Evolutionary conservation across 1,284 basidiomycete species (phyloP).

Genomic region (Trichosporon ovoides): DNA sequence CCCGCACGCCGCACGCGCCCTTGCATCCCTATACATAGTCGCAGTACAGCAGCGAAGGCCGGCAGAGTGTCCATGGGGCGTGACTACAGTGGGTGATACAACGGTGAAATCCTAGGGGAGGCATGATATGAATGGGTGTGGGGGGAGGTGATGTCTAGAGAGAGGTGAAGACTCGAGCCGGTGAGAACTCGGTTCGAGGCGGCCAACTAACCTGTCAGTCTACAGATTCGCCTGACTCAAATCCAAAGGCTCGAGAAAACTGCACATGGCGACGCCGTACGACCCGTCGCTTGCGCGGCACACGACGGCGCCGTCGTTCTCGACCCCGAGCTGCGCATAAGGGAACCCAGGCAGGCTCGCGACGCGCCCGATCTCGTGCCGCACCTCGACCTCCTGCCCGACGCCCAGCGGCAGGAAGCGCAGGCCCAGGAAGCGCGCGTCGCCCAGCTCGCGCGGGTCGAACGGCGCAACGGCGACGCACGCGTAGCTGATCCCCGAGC

Average conservation of each 20-base stretch:
- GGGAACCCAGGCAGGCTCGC: slow-evolving; percentile 46
- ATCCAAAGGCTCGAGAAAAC: slow-evolving; percentile 43
- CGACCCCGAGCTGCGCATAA: slow-evolving; percentile 45
- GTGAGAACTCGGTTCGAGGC: too few relatives aligned
- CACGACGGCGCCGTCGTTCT: slow-evolving; percentile 48
- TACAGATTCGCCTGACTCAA: not conserved
- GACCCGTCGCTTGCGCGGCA: slow-evolving; percentile 35
- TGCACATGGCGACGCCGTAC: slow-evolving; percentile 48
- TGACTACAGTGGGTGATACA: too few relatives aligned
- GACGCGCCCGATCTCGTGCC: slow-evolving; percentile 49
- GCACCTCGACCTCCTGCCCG: slow-evolving; percentile 46
- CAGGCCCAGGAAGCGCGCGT: slow-evolving; percentile 38
- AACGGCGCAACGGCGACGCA: slow-evolving; percentile 47
- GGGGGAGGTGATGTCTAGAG: too few relatives aligned
- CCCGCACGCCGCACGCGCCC: too few relatives aligned
- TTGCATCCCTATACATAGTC: too few relatives aligned
- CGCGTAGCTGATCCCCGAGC: slow-evolving; percentile 39
- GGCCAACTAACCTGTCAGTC: too few relatives aligned
- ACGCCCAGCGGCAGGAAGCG: slow-evolving; percentile 37
- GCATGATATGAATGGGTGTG: too few relatives aligned
- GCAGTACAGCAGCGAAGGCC: too few relatives aligned
- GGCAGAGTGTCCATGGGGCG: too few relatives aligned
- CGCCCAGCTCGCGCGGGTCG: slow-evolving; percentile 28
- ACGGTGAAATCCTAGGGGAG: too few relatives aligned
- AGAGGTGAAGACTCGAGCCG: too few relatives aligned